A percentile compares a stretch with the other conserved stretches of the same genome.
These are phyloP conservation scores for Nakaseomyces kungkrabaensis DNA, from an alignment of 1,139 yeast genomes.

Conservation along the genomic window DNA sequence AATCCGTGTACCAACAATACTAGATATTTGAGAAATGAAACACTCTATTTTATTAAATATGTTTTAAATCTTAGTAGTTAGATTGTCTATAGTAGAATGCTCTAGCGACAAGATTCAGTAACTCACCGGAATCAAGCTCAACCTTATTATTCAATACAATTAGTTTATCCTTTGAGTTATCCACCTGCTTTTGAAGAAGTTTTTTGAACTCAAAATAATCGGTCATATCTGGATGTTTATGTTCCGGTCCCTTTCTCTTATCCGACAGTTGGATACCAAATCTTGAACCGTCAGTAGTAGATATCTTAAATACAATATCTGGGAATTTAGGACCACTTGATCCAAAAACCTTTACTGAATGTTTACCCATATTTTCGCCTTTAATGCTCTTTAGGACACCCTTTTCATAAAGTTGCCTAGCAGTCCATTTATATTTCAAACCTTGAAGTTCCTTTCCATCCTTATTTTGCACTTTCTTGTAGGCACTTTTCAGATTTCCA, in stretches of 20 bases:
- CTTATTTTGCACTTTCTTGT: slow-evolving; percentile 28
- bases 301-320: slow-evolving; percentile 61
- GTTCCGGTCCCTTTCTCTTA: slow-evolving; percentile 21
- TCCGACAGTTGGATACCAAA: slow-evolving; percentile 26
- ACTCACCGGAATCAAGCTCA: slow-evolving; percentile 14
- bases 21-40: not conserved
- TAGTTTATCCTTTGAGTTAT: slow-evolving; percentile 12
- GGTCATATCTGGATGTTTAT: slow-evolving; percentile 14
- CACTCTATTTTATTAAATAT: not conserved
- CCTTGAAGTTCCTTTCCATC: slow-evolving; percentile 14
- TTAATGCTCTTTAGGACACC: slow-evolving; percentile 54
- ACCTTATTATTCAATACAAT: slow-evolving; percentile 18
- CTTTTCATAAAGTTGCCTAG: slow-evolving; percentile 65
- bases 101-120: slow-evolving; percentile 18
- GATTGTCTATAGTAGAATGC: slow-evolving; percentile 14
- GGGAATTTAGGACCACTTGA: slow-evolving; percentile 47
- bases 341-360: slow-evolving; percentile 33
- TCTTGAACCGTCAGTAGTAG: slow-evolving; percentile 43
- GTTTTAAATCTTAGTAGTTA: not conserved
- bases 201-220: slow-evolving; percentile 22
- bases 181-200: slow-evolving; percentile 20
- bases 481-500: slow-evolving; percentile 50
- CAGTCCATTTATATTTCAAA: slow-evolving; percentile 46
- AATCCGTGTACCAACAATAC: not conserved
- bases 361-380: slow-evolving; percentile 37